phyloP scores from a whole-genome alignment of 1,139 yeast genomes.

The Lodderomyces beijingensis region DNA sequence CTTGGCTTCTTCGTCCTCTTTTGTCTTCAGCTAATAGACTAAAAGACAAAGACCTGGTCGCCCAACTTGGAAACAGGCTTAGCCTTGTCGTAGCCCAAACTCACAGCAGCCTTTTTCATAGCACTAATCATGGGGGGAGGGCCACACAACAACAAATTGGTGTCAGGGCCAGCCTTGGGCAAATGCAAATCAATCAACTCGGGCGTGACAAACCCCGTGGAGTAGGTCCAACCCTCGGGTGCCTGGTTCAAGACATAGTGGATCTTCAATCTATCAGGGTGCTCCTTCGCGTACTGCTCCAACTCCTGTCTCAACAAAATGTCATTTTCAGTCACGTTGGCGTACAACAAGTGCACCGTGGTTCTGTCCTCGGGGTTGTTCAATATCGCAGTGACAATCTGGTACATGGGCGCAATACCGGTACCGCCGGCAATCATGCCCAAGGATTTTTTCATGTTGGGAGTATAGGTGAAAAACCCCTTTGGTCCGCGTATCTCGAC shows the following conservation, averaged over 20 bases:
- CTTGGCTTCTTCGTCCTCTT: not conserved
- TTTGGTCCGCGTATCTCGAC: constrained; percentile 77
- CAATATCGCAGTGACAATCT: constrained; percentile 66
- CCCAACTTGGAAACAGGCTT: constrained; percentile 88
- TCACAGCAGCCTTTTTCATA: constrained; percentile 76
- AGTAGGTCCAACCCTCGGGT: constrained; percentile 44
- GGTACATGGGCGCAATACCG: constrained; percentile 94
- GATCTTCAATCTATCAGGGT: constrained; percentile 73
- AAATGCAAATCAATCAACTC: constrained; percentile 57
- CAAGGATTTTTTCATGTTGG: constrained; percentile 76
- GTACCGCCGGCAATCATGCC: constrained; percentile 94
- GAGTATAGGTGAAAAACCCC: constrained; percentile 82
- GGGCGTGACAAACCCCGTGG: constrained; percentile 67
- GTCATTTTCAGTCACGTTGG: constrained; percentile 71
- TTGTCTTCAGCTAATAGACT: constrained; percentile 13
- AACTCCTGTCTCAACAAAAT: constrained; percentile 74
- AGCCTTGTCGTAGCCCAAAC: constrained; percentile 80
- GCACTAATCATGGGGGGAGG: constrained; percentile 85
- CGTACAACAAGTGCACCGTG: constrained; percentile 74
- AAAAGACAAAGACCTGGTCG: constrained; percentile 89
- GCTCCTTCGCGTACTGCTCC: constrained; percentile 56
- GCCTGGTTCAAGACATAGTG: constrained; percentile 78
- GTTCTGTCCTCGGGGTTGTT: constrained; percentile 81
- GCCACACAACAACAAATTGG: constrained; percentile 84
- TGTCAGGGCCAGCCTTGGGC: constrained; percentile 55